phyloP scores from a whole-genome alignment of 768 basidiomycete species.

The Aureoboletus auriporus region DNA sequence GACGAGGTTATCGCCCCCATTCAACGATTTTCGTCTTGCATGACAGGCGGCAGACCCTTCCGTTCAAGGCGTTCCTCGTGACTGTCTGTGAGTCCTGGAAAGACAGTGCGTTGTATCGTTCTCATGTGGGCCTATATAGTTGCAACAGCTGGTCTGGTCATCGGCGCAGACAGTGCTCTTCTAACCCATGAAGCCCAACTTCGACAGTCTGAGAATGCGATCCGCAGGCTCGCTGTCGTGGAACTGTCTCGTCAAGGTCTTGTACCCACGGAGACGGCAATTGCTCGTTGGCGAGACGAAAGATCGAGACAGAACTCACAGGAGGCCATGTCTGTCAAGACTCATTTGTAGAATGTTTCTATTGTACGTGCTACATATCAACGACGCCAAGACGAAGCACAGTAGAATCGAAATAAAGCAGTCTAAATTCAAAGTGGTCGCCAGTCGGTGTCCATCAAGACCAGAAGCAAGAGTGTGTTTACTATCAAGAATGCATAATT shows the following conservation, averaged over 20 bases:
- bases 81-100: conserved; percentile 52
- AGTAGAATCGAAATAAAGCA: conserved; percentile 15
- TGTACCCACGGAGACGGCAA: conserved; percentile 80
- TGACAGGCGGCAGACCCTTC: conserved; percentile 68
- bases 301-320: conserved; percentile 22
- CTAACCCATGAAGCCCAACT: conserved; percentile 63
- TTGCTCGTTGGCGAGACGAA: conserved; percentile 70
- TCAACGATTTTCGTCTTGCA: neutral
- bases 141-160: conserved; percentile 63
- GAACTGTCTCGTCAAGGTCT: conserved; percentile 73
- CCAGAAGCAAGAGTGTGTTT: neutral
- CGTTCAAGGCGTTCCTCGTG: conserved; percentile 78
- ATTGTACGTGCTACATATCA: conserved; percentile 13
- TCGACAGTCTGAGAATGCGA: conserved; percentile 60
- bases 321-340: conserved; percentile 6
- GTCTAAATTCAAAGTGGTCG: conserved; percentile 9
- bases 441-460: conserved; percentile 1
- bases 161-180: conserved; percentile 74
- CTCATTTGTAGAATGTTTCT: conserved; percentile 3
- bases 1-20: neutral
- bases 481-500: conserved; percentile 9
- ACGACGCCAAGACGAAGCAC: neutral
- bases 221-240: conserved; percentile 69
- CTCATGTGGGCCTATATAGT: conserved; percentile 33
- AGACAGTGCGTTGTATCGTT: neutral